phyloP scores from a whole-genome alignment of 129 eudicot species.

The Cynara cardunculus region DNA sequence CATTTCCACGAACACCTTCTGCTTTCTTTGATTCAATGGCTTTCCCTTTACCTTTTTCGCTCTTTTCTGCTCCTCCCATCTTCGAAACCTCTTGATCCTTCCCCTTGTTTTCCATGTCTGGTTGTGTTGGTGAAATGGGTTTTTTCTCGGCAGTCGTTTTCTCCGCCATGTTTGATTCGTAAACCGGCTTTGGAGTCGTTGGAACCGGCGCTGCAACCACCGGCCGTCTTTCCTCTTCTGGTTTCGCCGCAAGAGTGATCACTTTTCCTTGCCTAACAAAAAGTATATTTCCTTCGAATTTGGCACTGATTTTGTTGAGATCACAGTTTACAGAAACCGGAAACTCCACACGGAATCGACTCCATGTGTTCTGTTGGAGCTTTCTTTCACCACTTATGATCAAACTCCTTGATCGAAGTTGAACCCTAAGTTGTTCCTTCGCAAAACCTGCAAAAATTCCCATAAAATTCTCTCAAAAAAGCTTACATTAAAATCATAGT shows the following conservation, averaged over 20 bases:
- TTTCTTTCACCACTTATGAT: conserved; percentile 58
- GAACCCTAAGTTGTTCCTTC: conserved; percentile 66
- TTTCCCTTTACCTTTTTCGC: background rate
- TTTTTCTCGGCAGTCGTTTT: conserved; percentile 8
- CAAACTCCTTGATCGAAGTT: conserved; percentile 38
- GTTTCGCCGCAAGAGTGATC: conserved; percentile 34
- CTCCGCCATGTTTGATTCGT: conserved; percentile 12
- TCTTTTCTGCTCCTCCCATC: conserved; percentile 4
- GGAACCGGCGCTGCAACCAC: conserved; percentile 13
- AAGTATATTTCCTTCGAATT: conserved; percentile 53
- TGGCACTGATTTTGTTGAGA: conserved; percentile 49
- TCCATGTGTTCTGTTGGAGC: conserved; percentile 42
- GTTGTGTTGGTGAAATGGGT: conserved; percentile 2
- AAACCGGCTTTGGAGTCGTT: conserved; percentile 27
- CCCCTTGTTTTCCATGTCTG: conserved; percentile 7
- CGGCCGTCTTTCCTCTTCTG: conserved; percentile 24
- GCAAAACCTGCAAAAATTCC: conserved; percentile 41
- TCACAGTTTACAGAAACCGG: conserved; percentile 51
- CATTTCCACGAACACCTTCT: conserved; percentile 9
- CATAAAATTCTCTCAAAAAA: background rate
- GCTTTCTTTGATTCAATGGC: background rate
- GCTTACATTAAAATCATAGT: too few species aligned
- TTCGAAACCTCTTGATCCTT: conserved; percentile 12
- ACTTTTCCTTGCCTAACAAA: conserved; percentile 50
- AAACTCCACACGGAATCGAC: conserved; percentile 58